Percentiles rank a stretch among this genome's conserved stretches.
Evolutionary conservation across 2,329 filamentous ascomycete species (phyloP).

Genomic region (Penicillium decumbens): DNA sequence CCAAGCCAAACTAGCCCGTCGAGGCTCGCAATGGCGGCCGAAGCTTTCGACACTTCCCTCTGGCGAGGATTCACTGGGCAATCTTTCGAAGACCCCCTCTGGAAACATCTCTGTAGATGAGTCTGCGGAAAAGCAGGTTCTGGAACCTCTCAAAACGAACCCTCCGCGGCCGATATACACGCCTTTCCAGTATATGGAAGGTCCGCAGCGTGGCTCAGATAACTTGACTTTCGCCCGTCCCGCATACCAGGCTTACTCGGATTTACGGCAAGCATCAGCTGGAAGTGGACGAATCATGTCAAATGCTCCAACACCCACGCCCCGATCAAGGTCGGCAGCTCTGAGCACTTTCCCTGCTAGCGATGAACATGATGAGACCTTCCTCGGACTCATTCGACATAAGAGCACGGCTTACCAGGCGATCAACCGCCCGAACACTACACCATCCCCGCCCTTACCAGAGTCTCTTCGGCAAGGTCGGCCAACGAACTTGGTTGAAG

Average conservation of each 20-base stretch:
- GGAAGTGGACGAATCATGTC: conserved; percentile 44
- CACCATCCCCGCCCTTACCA: conserved; percentile 29
- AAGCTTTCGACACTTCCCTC: conserved; percentile 10
- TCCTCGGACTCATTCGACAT: conserved; percentile 45
- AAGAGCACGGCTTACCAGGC: conserved; percentile 42
- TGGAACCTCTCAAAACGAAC: conserved; percentile 33
- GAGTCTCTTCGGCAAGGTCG: conserved; percentile 31
- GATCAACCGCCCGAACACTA: conserved; percentile 24
- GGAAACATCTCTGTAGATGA: conserved; percentile 14
- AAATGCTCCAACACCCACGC: conserved; percentile 24
- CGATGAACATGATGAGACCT: conserved; percentile 42
- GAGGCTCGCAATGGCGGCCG: conserved; percentile 11
- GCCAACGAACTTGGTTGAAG: conserved; percentile 26
- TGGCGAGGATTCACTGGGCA: background rate
- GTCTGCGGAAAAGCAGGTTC: conserved; percentile 18
- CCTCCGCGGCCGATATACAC: conserved; percentile 43
- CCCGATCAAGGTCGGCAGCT: conserved; percentile 16
- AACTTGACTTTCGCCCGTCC: conserved; percentile 38
- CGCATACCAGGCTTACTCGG: conserved; percentile 47
- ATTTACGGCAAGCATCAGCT: conserved; percentile 39
- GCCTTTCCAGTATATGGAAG: conserved; percentile 44
- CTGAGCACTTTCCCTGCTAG: conserved; percentile 19
- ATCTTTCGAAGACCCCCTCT: conserved; percentile 1
- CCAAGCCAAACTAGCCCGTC: conserved; percentile 25
- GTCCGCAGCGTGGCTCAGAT: conserved; percentile 40